phyloP scores from a whole-genome alignment of 1,284 basidiomycete species.

The Ceratobasidium sp. region DNA sequence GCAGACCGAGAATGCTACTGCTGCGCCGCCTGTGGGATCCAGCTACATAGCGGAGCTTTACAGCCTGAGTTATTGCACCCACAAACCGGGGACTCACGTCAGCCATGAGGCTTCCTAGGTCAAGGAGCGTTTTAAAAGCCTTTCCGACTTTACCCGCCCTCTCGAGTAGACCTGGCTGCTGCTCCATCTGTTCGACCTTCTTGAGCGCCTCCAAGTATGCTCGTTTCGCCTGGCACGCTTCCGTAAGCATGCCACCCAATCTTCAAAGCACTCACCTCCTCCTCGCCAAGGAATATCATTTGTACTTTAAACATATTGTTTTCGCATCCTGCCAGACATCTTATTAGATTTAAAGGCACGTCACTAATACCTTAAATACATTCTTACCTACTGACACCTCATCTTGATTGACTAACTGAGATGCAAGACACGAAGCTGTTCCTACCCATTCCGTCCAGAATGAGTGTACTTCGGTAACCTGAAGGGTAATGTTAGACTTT shows the following conservation, averaged over 20 bases:
- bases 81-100: neutral
- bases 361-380: no score
- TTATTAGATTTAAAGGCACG: no score
- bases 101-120: neutral
- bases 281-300: no score
- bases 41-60: neutral
- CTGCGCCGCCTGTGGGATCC: neutral
- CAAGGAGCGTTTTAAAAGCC: slow-evolving; percentile 1
- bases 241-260: no score
- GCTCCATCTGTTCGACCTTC: neutral
- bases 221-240: no score
- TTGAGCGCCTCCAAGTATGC: neutral
- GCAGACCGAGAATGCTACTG: neutral
- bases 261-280: no score
- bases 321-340: no score
- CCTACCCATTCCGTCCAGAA: neutral
- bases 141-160: neutral
- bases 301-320: no score
- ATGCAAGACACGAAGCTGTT: neutral
- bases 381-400: no score
- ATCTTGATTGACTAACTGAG: no score
- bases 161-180: neutral
- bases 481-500: neutral
- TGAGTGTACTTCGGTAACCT: neutral
- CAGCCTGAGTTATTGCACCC: no score